phyloP scores from a whole-genome alignment of 129 eudicot genomes.

The Ambrosia artemisiifolia region DNA sequence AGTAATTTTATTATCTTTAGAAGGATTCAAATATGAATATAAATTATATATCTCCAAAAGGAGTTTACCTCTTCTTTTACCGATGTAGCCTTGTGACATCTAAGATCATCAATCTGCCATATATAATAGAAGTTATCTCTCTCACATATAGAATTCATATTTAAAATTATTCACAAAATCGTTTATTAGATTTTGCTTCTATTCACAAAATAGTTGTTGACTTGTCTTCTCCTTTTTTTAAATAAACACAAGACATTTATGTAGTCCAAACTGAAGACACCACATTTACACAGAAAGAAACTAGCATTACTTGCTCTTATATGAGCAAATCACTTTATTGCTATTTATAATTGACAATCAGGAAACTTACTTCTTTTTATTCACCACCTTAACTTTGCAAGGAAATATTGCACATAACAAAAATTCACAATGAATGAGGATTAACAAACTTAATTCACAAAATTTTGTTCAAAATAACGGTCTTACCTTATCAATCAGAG shows the following conservation, averaged over 20 bases:
- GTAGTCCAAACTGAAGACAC: background rate
- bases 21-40: background rate
- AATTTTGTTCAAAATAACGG: background rate
- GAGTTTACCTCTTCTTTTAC: conserved; percentile 84
- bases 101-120: conserved; percentile 98
- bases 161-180: conserved; percentile 15
- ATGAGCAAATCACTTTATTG: conserved; percentile 12
- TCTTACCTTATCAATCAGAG: conserved; percentile 72
- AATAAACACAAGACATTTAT: background rate
- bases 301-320: background rate
- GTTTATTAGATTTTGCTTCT: background rate
- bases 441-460: background rate
- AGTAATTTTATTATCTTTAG: background rate
- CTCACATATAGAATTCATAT: conserved; percentile 56
- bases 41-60: background rate
- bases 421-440: background rate
- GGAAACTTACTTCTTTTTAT: conserved; percentile 4
- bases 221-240: no score
- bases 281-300: background rate
- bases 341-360: background rate
- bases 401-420: conserved; percentile 52
- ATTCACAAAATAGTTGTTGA: background rate
- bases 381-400: conserved; percentile 63
- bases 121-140: conserved; percentile 91
- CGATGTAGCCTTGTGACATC: conserved; percentile 96